Base-by-base conservation (phyloP, 805 yeast species). In the Ogataea salicorniae region DNA sequence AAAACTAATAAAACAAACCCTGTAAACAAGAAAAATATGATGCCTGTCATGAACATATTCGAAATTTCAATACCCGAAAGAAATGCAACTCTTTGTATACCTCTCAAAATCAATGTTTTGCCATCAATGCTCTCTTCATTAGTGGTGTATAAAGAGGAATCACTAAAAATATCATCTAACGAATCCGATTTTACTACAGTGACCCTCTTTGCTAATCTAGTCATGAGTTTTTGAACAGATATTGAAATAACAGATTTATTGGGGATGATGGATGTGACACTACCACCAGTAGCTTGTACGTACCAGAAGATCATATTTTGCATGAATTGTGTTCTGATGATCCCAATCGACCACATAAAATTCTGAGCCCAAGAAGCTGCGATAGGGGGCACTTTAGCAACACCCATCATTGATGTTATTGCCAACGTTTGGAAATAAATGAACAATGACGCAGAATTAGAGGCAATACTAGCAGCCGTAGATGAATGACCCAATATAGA, bases 361-460 rank as follows among this genome's bases (percentile, higher is more conserved):
- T 92, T 94, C 68, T 92, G 96, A 33, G 95, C 83, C 99, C 99
- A 92, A 3, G 98, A 91, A 3, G 96, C 89, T 5, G 97, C 98
- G 57, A 94, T 91, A 2, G 99, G 99, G 2, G 99, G 99, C 18
- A 89, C 87, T 51, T 80, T 73, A 18, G 88, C 79, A 31, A 92
- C 97, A 39, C 23, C 26, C 15, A 11, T 39, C 41, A 14, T 39
- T 17, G 18, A 18, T 11, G 26, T 20, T 8, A 22, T 20, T 37
- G 39, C 29, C 23, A 20, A 37, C 11, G 29, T 14, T 16, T 13
- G 26, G 79, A 92, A 94, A 68, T 94, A 94, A 46, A 90, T 81
- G 68, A 94, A 94, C 51, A 94, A 73, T 1, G 97, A 87, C 62
- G 92, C 84, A 16, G 96, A 84, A 70, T 94, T 94, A 17, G 97